Evolutionary conservation across 2,329 filamentous ascomycete species (phyloP), one percentile per base, ranked within the genome.

Genomic region (Arthrobotrys musiformis): DNA sequence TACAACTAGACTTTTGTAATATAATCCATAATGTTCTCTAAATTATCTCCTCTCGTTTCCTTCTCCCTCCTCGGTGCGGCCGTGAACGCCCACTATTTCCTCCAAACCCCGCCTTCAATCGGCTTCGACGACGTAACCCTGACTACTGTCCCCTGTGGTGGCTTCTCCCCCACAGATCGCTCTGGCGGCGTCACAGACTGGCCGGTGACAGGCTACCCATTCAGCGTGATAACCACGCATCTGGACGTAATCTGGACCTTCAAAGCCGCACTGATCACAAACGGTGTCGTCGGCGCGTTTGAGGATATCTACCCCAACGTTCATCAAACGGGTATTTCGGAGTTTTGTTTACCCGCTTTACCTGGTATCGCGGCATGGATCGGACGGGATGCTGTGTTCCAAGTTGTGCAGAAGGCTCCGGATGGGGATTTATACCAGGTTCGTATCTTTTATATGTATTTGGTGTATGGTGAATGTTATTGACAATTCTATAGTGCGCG

Each of bases 221-320:
- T 66, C 30, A 66, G 61, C 17, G 30, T 66, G 2, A 35, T 66
- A 33, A 66, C 61, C 0, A 66, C 61, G 6, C 61, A 66, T 52
- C 24, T 66, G 9, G 61, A 66, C 42, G 61, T 66, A 9, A 30
- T 66, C 13, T 66, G 61, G 61, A 54, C 61, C 2, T 66, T 66
- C n/a, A 66, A 66, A 24, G 61, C 61, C 2, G 61, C 61, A n/a
- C 22, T 66, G 9, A 24, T 37, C 4, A 22, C 0, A 7, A 40
- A 66, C 11, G 28, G 28, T 0, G 28, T n/a, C 9, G 54, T 60
- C 6, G 30, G 30, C 4, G 5, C 6, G 11, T 66, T 66, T 11
- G 4, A 35, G 13, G 61, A 66, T 22, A 66, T 66, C 9, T 66
- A 66, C n/a, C 44, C 61, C 1, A 66, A 66, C n/a, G 61, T 66